Conservation (phyloP, 2,329 filamentous ascomycete species). For the Verticillium albo-atrum region DNA sequence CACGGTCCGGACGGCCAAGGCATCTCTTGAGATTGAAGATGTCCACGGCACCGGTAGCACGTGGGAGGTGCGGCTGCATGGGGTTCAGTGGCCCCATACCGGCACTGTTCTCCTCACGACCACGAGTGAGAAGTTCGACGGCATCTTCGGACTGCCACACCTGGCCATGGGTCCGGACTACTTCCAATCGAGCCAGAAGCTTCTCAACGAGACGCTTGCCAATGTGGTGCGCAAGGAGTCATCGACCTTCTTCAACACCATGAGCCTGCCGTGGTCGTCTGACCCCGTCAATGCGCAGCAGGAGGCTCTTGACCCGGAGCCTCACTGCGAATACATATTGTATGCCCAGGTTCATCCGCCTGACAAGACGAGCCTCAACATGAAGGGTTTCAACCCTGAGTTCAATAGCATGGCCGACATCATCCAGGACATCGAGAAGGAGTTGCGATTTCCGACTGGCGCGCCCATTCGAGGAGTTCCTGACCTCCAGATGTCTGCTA, state of each 20-base stretch:
- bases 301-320: conserved; percentile 55
- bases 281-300: conserved; percentile 55
- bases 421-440: conserved; percentile 54
- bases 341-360: conserved; percentile 74
- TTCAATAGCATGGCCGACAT: conserved; percentile 29
- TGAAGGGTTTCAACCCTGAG: conserved; percentile 23
- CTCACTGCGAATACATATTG: conserved; percentile 84
- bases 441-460: conserved; percentile 58
- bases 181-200: conserved; percentile 52
- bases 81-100: conserved; percentile 79
- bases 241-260: conserved; percentile 47
- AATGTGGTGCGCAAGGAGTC: conserved; percentile 63
- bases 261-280: conserved; percentile 72
- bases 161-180: conserved; percentile 59
- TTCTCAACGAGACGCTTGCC: conserved; percentile 71
- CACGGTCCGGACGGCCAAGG: conserved; percentile 64
- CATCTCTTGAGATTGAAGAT: conserved; percentile 69
- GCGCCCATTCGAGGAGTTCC: conserved; percentile 52
- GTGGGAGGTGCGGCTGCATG: conserved; percentile 77
- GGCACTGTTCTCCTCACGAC: conserved; percentile 80
- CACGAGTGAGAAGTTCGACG: conserved; percentile 90
- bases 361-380: conserved; percentile 29
- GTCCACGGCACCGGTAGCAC: conserved; percentile 63
- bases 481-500: conserved; percentile 55
- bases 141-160: conserved; percentile 85